Evolutionary conservation across 371 early-diverging fungal species (phyloP), one percentile per base, ranked within the genome.

Genomic region (Apophysomyces sp.): DNA sequence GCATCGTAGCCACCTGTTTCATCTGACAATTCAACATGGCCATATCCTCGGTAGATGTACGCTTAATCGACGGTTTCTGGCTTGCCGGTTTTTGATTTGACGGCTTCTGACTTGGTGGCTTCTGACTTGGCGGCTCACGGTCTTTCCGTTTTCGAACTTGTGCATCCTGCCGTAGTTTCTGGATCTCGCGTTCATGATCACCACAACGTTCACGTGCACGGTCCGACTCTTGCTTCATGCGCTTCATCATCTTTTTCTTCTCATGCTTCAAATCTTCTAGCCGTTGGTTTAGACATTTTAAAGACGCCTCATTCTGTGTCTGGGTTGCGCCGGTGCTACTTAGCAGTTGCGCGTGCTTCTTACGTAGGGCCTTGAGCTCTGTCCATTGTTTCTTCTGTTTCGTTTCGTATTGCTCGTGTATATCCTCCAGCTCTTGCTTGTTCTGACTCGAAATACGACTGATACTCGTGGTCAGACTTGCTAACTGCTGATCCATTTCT

Each of bases 201-300:
- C 73, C 75, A n/a, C 78, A 71, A 39, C 85, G 74, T 30, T 88
- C 90, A 36, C 87, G 83, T 44, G 81, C 72, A 2, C 82, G 73
- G 58, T 88, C 83, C 0, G 85, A 76, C 54, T 92, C 91, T 61
- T 85, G 83, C 64, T 89, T 90, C 60, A 92, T 81, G 4, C 90
- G 86, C 58, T 88, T 90, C 61, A 89, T 68, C 71, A 91, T 76
- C 15, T 86, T 82, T 53, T 86, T 75, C 68, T 92, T 92, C 69
- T 94, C 94, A 15, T 81, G 84, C 57, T 76, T 81, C 24, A 82
- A 67, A 6, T 80, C 80, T 55, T 86, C 86, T 3, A 87, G 66
- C 5, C 73, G 77, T 4, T 66, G 58, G 13, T 81, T 74, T 36
- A 86, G 65, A 1, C 69, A 74, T 16, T 77, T 70, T 7, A 87